Percentiles rank a stretch among this genome's conserved stretches.
Conservation (phyloP, 345 rosid genomes). For the Populus simonii region DNA sequence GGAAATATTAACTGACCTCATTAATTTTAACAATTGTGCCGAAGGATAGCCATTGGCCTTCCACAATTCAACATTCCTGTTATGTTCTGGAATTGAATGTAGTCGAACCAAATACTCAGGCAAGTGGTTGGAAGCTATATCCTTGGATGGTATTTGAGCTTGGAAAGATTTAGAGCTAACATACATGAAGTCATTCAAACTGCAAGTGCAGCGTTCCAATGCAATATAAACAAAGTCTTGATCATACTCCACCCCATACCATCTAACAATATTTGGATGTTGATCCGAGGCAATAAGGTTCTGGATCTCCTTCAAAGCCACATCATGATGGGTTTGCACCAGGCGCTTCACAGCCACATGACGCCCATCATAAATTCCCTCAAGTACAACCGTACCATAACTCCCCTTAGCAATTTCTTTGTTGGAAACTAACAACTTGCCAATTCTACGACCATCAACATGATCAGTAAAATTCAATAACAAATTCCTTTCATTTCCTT, state of each 20-base stretch:
- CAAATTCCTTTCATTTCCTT: slow-evolving; percentile 3
- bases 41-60: slow-evolving; percentile 63
- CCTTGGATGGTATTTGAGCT: slow-evolving; percentile 25
- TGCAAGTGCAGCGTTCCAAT: slow-evolving; percentile 66
- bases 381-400: slow-evolving; percentile 65
- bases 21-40: slow-evolving; percentile 48
- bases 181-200: slow-evolving; percentile 55
- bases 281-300: slow-evolving; percentile 69
- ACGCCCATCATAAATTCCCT: slow-evolving; percentile 60
- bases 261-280: slow-evolving; percentile 68
- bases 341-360: slow-evolving; percentile 67
- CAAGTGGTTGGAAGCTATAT: slow-evolving; percentile 17
- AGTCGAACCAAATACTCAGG: slow-evolving; percentile 28
- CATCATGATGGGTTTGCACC: slow-evolving; percentile 65
- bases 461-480: neutral
- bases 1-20: slow-evolving; percentile 44
- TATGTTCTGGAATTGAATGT: slow-evolving; percentile 32
- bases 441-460: slow-evolving; percentile 24
- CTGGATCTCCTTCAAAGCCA: slow-evolving; percentile 63
- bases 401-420: slow-evolving; percentile 46
- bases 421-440: slow-evolving; percentile 23
- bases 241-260: slow-evolving; percentile 68
- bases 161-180: slow-evolving; percentile 39
- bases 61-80: slow-evolving; percentile 49
- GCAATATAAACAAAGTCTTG: slow-evolving; percentile 65